phyloP scores from a whole-genome alignment of 495 filamentous ascomycete genomes.

The Neurospora sp. region DNA sequence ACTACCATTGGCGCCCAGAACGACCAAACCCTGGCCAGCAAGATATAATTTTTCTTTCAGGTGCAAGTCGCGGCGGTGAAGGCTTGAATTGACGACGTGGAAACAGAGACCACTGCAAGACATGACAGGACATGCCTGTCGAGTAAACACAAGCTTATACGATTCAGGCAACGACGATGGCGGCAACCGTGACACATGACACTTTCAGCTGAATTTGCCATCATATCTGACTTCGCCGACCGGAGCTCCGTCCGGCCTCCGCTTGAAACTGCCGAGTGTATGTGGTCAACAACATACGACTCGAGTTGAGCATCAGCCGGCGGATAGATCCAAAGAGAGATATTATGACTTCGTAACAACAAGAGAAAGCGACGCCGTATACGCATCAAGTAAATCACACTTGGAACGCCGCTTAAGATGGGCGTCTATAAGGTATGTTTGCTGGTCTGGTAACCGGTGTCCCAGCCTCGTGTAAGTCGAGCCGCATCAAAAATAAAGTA shows the following conservation, averaged over 20 bases:
- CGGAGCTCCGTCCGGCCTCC: neutral
- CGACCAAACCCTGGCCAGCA: neutral
- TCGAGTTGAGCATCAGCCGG: neutral
- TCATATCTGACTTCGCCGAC: neutral
- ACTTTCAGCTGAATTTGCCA: neutral
- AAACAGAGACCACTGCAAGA: neutral
- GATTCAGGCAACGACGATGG: neutral
- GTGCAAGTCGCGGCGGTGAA: neutral
- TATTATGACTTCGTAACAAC: neutral
- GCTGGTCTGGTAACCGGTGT: neutral
- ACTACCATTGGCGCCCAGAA: neutral
- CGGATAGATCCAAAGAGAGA: neutral
- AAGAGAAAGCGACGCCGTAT: neutral
- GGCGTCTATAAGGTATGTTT: neutral
- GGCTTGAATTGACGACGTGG: neutral
- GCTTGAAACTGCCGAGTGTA: neutral
- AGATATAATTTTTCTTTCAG: neutral
- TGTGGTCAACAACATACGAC: neutral
- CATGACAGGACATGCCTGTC: neutral
- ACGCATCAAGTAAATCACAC: neutral
- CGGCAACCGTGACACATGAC: neutral
- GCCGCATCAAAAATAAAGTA: neutral
- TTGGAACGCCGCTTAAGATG: neutral
- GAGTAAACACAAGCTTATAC: neutral
- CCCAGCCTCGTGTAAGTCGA: neutral